phyloP scores from a whole-genome alignment of 2,329 filamentous ascomycete genomes.

The Cytospora paraplurivora region DNA sequence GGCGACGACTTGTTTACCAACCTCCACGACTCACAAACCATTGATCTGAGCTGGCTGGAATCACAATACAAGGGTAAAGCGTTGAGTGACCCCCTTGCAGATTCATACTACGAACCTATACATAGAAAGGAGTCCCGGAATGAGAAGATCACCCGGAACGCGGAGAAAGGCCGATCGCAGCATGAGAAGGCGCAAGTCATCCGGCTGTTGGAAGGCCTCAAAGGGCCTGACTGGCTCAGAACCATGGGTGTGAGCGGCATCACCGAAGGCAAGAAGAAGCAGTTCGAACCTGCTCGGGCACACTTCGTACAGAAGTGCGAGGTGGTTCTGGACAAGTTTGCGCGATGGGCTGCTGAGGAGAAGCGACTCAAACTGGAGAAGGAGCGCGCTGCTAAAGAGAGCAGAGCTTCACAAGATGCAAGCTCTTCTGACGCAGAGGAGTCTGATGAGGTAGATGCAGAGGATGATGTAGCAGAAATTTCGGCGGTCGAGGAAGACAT shows the following conservation, averaged over 20 bases:
- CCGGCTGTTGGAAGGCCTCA: constrained; percentile 74
- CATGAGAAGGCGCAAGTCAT: constrained; percentile 68
- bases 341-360: constrained; percentile 85
- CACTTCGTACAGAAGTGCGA: constrained; percentile 85
- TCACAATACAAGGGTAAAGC: constrained; percentile 47
- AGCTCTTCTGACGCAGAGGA: constrained; percentile 27
- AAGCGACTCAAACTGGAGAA: constrained; percentile 78
- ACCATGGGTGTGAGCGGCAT: constrained; percentile 86
- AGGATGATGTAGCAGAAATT: constrained; percentile 36
- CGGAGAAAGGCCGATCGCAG: constrained; percentile 65
- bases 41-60: constrained; percentile 58
- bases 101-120: constrained; percentile 54
- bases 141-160: constrained; percentile 64
- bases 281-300: constrained; percentile 81
- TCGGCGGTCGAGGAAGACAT: constrained; percentile 33
- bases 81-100: constrained; percentile 57
- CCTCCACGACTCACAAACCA: constrained; percentile 56
- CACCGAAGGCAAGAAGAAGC: constrained; percentile 82
- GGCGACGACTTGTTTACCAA: constrained; percentile 59
- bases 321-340: constrained; percentile 82
- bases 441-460: constrained; percentile 38
- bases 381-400: constrained; percentile 62
- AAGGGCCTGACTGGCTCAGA: constrained; percentile 89
- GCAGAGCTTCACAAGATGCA: constrained; percentile 31
- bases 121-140: constrained; percentile 62